A percentile compares a stretch with the other conserved stretches of the same genome.
Conservation (phyloP, 768 basidiomycete species). For the Serendipita sp. region DNA sequence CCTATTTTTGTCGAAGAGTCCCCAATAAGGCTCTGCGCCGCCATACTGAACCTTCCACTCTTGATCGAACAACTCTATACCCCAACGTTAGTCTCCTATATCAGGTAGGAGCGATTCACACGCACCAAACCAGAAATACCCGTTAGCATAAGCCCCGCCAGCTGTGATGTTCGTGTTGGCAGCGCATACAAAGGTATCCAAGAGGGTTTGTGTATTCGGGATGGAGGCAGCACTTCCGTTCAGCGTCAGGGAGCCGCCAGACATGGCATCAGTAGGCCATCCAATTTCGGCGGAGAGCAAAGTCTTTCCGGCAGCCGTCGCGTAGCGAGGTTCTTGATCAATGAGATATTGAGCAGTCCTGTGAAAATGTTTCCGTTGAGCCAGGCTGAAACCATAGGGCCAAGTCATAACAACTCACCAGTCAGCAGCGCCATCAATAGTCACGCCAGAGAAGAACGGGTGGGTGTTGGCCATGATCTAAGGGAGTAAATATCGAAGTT, state of each 20-base stretch:
- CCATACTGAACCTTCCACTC: constrained; percentile 68
- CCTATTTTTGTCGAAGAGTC: constrained; percentile 41
- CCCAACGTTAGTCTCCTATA: background rate
- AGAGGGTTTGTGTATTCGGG: constrained; percentile 44
- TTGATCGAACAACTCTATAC: constrained; percentile 48
- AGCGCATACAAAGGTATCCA: constrained; percentile 77
- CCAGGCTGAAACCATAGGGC: background rate
- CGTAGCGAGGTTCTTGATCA: background rate
- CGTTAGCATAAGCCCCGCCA: constrained; percentile 9
- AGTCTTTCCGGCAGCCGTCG: background rate
- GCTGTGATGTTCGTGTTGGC: constrained; percentile 65
- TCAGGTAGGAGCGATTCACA: background rate
- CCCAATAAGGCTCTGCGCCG: constrained; percentile 30
- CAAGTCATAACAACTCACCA: constrained; percentile 43
- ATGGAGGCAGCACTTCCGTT: constrained; percentile 16
- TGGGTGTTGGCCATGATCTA: constrained; percentile 4
- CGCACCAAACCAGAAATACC: constrained; percentile 73
- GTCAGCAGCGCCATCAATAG: constrained; percentile 45
- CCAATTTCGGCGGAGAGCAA: constrained; percentile 61
- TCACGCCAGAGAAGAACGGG: constrained; percentile 52
- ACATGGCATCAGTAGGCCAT: constrained; percentile 39
- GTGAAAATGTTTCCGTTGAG: too few relatives aligned
- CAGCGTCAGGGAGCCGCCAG: background rate
- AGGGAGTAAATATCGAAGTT: background rate
- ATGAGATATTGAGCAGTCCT: constrained; percentile 2